These are phyloP conservation scores for Yamagishiella unicocca DNA, from an alignment of 139 green algal species.

Conservation along the genomic window DNA sequence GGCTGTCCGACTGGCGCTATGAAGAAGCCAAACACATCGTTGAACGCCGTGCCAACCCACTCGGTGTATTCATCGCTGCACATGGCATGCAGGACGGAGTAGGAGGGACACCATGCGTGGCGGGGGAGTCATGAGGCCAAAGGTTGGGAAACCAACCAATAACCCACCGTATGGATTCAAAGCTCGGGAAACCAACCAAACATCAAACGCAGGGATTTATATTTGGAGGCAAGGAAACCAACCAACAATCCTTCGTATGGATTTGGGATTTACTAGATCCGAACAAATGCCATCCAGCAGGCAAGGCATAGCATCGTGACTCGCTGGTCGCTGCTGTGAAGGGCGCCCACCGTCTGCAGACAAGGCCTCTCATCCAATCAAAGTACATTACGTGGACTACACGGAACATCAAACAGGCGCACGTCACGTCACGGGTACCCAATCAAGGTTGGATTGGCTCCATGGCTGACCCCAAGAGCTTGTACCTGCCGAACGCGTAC, in stretches of 20 bases:
- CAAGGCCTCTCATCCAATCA: not conserved
- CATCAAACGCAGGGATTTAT: no score
- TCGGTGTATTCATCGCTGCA: conserved; percentile 37
- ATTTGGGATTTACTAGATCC: no score
- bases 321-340: no score
- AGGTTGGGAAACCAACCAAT: no score
- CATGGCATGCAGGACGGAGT: not conserved
- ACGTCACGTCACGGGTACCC: no score
- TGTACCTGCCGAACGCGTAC: conserved; percentile 21
- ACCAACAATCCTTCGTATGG: no score
- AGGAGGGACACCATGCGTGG: not conserved
- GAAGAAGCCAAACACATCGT: conserved; percentile 54
- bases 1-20: not conserved
- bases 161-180: no score
- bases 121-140: no score
- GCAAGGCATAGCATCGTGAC: not conserved
- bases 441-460: not conserved
- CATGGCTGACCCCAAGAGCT: not conserved
- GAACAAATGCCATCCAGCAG: no score
- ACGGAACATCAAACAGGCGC: not conserved
- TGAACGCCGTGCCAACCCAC: conserved; percentile 45
- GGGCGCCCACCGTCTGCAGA: not conserved
- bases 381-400: not conserved
- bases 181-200: no score
- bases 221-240: no score